A percentile compares a stretch with the other conserved stretches of the same genome.
Conservation (phyloP, 2,329 filamentous ascomycete species). For the Apiospora arundinis region DNA sequence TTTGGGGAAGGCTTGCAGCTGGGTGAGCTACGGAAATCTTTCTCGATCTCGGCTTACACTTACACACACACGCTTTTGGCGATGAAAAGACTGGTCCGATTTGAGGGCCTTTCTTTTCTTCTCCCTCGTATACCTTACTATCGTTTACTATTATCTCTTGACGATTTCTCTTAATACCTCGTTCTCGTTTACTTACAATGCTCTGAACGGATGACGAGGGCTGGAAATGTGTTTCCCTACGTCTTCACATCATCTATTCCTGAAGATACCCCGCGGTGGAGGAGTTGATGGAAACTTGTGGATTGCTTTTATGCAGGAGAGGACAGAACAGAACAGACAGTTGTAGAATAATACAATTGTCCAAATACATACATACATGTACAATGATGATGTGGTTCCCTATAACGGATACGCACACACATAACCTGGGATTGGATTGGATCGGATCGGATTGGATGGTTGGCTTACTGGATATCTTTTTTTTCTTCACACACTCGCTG, state of each 20-base stretch:
- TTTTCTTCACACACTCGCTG: neutral
- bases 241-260: neutral
- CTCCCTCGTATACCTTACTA: neutral
- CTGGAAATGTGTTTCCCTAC: neutral
- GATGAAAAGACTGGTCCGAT: neutral
- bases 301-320: neutral
- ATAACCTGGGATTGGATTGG: neutral
- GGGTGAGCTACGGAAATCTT: neutral
- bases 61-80: neutral
- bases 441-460: neutral
- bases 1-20: neutral
- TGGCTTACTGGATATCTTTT: too few species aligned
- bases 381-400: neutral
- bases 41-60: neutral
- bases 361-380: neutral
- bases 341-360: conserved; percentile 3
- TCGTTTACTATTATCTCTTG: neutral
- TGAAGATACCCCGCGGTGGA: neutral
- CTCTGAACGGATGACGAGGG: neutral
- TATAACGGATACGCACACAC: neutral
- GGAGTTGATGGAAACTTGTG: conserved; percentile 14
- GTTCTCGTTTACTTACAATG: neutral
- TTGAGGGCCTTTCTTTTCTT: neutral
- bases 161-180: neutral
- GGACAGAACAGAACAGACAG: neutral